Percentiles rank a stretch among this genome's conserved stretches.
Conservation (phyloP, 2,329 filamentous ascomycete species). For the Colletotrichum endophyticum region DNA sequence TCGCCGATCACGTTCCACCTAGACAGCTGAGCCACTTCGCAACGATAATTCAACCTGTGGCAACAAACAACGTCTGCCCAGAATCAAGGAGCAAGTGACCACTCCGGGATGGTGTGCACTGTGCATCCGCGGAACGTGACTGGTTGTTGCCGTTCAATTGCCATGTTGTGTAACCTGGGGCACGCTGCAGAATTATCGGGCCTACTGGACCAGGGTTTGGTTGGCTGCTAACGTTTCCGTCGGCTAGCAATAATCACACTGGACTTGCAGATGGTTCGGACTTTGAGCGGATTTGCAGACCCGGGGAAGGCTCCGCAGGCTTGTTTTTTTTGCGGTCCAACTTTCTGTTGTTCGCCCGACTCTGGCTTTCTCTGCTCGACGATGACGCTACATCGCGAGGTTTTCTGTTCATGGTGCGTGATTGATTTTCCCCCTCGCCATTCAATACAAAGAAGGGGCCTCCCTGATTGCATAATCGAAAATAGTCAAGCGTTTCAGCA, state of each 20-base stretch:
- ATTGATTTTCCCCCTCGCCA: not conserved
- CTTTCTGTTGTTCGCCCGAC: rapidly evolving
- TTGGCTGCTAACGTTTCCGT: not conserved
- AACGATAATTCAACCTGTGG: not conserved
- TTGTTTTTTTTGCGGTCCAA: not conserved
- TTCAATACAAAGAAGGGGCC: not conserved
- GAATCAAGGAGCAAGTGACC: not conserved
- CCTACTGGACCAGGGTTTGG: not conserved
- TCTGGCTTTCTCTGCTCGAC: not conserved
- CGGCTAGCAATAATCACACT: not conserved
- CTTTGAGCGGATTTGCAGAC: rapidly evolving
- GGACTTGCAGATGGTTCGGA: not conserved
- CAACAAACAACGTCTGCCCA: not conserved
- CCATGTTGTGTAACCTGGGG: not conserved
- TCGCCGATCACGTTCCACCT: not conserved
- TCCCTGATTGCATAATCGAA: not conserved
- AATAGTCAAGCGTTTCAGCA: not conserved
- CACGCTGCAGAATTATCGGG: not conserved
- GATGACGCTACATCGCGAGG: not conserved
- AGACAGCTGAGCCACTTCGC: not conserved
- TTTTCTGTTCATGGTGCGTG: not conserved
- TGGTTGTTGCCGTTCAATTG: not conserved
- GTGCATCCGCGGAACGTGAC: not conserved
- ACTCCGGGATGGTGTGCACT: not conserved
- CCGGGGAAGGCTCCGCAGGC: not conserved